Conservation (phyloP, 139 green algal species). For the Parachlorella kessleri region DNA sequence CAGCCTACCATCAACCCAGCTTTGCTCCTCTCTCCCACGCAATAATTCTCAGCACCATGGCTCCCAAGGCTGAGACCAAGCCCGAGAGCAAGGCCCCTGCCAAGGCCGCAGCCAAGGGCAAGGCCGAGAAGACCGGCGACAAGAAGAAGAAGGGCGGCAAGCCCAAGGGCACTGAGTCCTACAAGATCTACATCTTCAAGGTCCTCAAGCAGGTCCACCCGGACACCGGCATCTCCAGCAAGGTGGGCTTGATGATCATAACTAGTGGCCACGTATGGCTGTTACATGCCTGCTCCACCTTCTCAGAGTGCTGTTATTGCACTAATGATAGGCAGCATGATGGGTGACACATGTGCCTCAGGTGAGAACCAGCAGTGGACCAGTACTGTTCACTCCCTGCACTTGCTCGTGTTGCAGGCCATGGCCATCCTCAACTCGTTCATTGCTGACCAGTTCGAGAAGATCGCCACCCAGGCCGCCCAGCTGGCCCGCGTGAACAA, state of each 20-base stretch:
- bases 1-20: too few relatives aligned
- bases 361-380: too few relatives aligned
- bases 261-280: too few relatives aligned
- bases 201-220: constrained; percentile 96
- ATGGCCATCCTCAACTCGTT: constrained; percentile 98
- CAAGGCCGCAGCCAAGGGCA: constrained; percentile 35
- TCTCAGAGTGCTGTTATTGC: too few relatives aligned
- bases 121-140: too few relatives aligned
- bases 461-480: constrained; percentile 78
- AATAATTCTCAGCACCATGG: constrained; percentile 10
- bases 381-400: too few relatives aligned
- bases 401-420: too few relatives aligned
- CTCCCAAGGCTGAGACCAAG: constrained; percentile 18
- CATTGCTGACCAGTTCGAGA: constrained; percentile 82
- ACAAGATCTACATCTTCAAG: constrained; percentile 97
- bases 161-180: constrained; percentile 31
- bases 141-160: constrained; percentile 7
- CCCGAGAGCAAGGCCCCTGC: constrained; percentile 43
- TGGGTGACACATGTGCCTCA: too few relatives aligned
- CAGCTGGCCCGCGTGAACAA: constrained; percentile 79
- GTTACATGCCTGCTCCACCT: too few relatives aligned
- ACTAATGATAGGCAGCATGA: too few relatives aligned
- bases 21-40: too few relatives aligned
- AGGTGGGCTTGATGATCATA: too few relatives aligned
- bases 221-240: constrained; percentile 94